phyloP scores from a whole-genome alignment of 179 eudicot genomes.

The Vitellaria paradoxa region DNA sequence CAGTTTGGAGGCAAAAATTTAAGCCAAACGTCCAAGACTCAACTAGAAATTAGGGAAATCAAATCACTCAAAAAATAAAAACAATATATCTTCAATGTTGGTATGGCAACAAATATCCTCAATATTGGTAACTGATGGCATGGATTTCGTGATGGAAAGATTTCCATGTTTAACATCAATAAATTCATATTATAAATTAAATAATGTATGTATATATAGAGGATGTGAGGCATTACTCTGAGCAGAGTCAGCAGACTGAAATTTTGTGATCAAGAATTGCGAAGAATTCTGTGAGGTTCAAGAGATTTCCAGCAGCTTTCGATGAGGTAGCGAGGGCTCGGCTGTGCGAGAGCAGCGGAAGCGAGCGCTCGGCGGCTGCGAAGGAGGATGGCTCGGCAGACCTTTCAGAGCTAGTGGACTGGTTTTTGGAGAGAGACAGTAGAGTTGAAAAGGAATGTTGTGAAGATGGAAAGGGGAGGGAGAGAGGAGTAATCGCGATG shows the following conservation, averaged over 20 bases:
- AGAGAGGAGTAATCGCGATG: not conserved
- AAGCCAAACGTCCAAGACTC: no score
- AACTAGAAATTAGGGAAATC: no score
- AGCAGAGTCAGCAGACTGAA: not conserved
- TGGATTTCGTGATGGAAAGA: no score
- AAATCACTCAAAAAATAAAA: no score
- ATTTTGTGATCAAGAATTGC: constrained; percentile 23
- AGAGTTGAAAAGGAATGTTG: constrained; percentile 7
- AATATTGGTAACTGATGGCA: no score
- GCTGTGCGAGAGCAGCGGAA: constrained; percentile 58
- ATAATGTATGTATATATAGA: not conserved
- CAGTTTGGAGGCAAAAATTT: no score
- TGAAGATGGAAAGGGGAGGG: constrained; percentile 17
- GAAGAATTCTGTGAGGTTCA: constrained; percentile 39
- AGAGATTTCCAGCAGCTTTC: constrained; percentile 24
- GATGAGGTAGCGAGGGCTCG: not conserved
- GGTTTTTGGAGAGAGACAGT: constrained; percentile 41
- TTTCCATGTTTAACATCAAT: no score
- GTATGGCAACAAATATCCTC: no score
- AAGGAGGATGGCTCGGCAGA: constrained; percentile 27
- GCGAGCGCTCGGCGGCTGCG: constrained; percentile 54
- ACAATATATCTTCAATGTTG: no score
- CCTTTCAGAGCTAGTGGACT: constrained; percentile 54
- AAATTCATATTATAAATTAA: not conserved
- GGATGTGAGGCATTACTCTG: not conserved